These are phyloP conservation scores for Phytopythium sindhum DNA, from an alignment of 352 stramenopile genomes.

Conservation along the genomic window DNA sequence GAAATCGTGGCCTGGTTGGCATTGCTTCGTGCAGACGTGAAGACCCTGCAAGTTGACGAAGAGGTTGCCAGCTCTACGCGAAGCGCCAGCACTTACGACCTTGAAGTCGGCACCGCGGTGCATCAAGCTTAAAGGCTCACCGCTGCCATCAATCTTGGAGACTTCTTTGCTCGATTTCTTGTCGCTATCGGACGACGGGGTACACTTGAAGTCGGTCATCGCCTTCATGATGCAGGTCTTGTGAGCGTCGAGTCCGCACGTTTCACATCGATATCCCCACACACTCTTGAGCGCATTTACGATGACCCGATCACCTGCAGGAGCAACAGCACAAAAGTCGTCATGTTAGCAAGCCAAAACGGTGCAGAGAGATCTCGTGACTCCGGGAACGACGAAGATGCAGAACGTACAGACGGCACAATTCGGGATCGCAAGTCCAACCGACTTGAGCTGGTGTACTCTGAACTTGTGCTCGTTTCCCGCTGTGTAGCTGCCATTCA, in stretches of 20 bases:
- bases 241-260: slow-evolving; percentile 78
- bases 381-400: background rate
- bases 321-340: slow-evolving; percentile 5
- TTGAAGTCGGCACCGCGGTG: slow-evolving; percentile 36
- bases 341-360: background rate
- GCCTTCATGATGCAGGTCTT: slow-evolving; percentile 88
- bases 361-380: background rate
- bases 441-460: slow-evolving; percentile 83
- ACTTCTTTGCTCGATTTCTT: slow-evolving; percentile 13
- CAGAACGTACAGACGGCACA: slow-evolving; percentile 65
- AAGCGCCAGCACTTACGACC: slow-evolving; percentile 40
- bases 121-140: slow-evolving; percentile 9
- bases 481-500: slow-evolving; percentile 48
- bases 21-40: slow-evolving; percentile 85
- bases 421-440: slow-evolving; percentile 74
- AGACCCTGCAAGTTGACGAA: slow-evolving; percentile 78
- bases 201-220: slow-evolving; percentile 73
- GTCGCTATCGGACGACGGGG: slow-evolving; percentile 16
- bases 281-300: slow-evolving; percentile 75
- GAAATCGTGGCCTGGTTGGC: slow-evolving; percentile 46
- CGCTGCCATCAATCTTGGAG: background rate
- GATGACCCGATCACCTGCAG: slow-evolving; percentile 70
- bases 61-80: slow-evolving; percentile 44
- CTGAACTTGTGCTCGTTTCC: slow-evolving; percentile 83
- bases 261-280: slow-evolving; percentile 84